Conservation (phyloP, 768 basidiomycete species). For the Boletus rubroflammeus region DNA sequence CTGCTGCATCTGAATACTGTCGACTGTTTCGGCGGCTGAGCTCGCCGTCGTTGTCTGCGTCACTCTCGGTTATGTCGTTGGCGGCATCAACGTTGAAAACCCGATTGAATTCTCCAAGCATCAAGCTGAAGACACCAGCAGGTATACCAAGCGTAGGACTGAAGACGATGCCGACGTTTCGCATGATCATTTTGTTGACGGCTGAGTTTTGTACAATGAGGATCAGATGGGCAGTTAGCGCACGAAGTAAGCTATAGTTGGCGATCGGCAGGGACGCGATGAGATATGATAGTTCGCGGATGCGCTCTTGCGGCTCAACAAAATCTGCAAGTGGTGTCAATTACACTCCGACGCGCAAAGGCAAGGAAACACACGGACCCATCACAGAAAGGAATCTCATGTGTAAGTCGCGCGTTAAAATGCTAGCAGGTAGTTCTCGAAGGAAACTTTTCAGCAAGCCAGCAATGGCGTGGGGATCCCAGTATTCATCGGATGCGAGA, state of each 20-base stretch:
- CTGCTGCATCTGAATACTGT: slow-evolving; percentile 79
- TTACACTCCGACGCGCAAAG: not conserved
- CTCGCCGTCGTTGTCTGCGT: slow-evolving; percentile 34
- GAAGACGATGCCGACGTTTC: slow-evolving; percentile 98
- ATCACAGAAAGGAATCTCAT: slow-evolving; percentile 88
- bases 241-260: slow-evolving; percentile 92
- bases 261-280: slow-evolving; percentile 85
- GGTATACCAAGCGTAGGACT: slow-evolving; percentile 97
- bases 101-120: slow-evolving; percentile 89
- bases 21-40: slow-evolving; percentile 72
- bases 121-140: slow-evolving; percentile 93
- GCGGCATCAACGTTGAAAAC: slow-evolving; percentile 79
- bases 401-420: slow-evolving; percentile 90
- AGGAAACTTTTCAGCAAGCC: slow-evolving; percentile 92
- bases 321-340: slow-evolving; percentile 57
- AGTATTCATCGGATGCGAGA: slow-evolving; percentile 82
- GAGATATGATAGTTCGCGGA: slow-evolving; percentile 79
- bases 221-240: slow-evolving; percentile 92
- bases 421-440: slow-evolving; percentile 88
- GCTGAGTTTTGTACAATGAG: slow-evolving; percentile 87
- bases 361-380: slow-evolving; percentile 51
- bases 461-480: slow-evolving; percentile 97
- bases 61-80: slow-evolving; percentile 22
- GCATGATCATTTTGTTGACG: slow-evolving; percentile 97
- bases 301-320: slow-evolving; percentile 82